Percentiles rank a stretch among this genome's conserved stretches.
Evolutionary conservation across 345 rosid genomes (phyloP).

Genomic region (Salix caprea): DNA sequence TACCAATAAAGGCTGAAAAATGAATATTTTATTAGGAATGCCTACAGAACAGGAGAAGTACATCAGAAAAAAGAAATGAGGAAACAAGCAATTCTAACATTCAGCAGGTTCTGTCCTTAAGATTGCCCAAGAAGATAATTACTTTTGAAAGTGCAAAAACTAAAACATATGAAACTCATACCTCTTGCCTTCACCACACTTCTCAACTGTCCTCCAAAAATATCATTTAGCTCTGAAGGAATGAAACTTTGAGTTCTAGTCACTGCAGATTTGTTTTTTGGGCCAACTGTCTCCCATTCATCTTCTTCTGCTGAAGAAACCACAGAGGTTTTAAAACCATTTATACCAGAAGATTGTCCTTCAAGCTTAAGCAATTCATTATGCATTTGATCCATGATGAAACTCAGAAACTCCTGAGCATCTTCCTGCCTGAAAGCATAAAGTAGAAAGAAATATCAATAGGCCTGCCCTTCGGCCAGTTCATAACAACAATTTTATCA

Average conservation of each 20-base stretch:
- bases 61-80: background rate
- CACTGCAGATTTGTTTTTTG: slow-evolving; percentile 82
- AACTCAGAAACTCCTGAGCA: slow-evolving; percentile 95
- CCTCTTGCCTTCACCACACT: slow-evolving; percentile 85
- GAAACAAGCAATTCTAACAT: background rate
- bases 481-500: background rate
- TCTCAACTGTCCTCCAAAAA: slow-evolving; percentile 80
- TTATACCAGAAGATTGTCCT: slow-evolving; percentile 34
- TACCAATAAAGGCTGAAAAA: background rate
- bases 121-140: background rate
- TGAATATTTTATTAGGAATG: background rate
- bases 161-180: slow-evolving; percentile 9
- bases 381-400: slow-evolving; percentile 89
- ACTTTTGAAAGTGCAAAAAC: background rate
- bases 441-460: background rate
- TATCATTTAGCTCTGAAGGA: slow-evolving; percentile 71
- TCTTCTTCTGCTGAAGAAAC: slow-evolving; percentile 67
- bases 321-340: slow-evolving; percentile 43
- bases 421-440: slow-evolving; percentile 80
- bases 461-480: background rate
- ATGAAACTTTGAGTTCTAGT: slow-evolving; percentile 78
- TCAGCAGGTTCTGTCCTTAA: background rate
- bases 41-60: background rate
- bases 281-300: slow-evolving; percentile 98
- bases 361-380: slow-evolving; percentile 71